These are phyloP conservation scores for Pyrrhoderma lamaoense DNA, from an alignment of 1,284 basidiomycete species.

Conservation along the genomic window DNA sequence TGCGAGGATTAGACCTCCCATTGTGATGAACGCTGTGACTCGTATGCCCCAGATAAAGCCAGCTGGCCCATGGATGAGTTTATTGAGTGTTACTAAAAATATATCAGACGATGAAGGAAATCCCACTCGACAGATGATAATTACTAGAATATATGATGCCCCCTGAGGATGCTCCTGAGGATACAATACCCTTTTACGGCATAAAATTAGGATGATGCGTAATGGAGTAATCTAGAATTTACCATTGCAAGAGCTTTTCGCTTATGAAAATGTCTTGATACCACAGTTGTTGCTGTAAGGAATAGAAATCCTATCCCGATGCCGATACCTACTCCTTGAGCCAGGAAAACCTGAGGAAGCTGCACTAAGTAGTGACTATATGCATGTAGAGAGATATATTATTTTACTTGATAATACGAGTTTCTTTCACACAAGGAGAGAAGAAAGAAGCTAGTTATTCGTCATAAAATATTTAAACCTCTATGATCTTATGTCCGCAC, in stretches of 20 bases:
- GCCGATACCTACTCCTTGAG: conserved; percentile 21
- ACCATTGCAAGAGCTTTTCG: conserved; percentile 24
- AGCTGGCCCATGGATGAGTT: conserved; percentile 21
- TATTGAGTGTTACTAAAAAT: conserved; percentile 24
- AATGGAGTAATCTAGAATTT: background rate
- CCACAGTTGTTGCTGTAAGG: conserved; percentile 18
- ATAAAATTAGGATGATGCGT: no score
- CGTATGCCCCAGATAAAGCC: conserved; percentile 27
- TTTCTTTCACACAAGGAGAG: conserved; percentile 35
- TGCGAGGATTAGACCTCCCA: conserved; percentile 23
- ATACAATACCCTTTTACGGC: conserved; percentile 15
- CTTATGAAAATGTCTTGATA: conserved; percentile 20
- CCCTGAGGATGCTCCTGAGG: conserved; percentile 23
- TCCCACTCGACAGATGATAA: no score
- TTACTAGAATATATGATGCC: conserved; percentile 24
- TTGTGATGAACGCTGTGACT: conserved; percentile 25
- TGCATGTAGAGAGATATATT: conserved; percentile 15
- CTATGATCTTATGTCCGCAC: no score
- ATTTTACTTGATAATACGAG: conserved; percentile 38
- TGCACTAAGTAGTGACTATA: conserved; percentile 26
- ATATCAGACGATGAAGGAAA: no score
- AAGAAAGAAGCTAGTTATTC: conserved; percentile 36
- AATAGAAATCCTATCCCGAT: conserved; percentile 19
- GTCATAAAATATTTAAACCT: background rate
- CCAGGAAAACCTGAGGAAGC: conserved; percentile 21